Conservation (phyloP, 345 rosid species). For the Angophora floribunda region DNA sequence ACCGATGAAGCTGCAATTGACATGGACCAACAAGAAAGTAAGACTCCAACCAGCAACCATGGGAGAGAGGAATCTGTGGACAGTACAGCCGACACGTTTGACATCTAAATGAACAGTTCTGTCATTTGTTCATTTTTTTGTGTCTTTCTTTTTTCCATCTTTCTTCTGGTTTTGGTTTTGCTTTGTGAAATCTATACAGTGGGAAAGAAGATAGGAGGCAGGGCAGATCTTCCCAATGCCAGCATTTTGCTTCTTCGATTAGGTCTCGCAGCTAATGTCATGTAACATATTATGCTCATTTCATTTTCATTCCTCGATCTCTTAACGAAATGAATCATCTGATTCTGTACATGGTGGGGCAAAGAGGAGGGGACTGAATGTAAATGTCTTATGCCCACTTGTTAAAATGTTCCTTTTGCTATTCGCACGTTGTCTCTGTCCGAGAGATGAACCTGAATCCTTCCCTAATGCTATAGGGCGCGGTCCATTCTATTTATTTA, state of each 20-base stretch:
- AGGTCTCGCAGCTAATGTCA: neutral
- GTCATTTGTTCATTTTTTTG: slow-evolving; percentile 1
- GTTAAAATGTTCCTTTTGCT: neutral
- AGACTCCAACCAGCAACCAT: slow-evolving; percentile 25
- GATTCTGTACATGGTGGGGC: neutral
- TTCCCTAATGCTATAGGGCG: neutral
- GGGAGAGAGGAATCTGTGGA: slow-evolving; percentile 66
- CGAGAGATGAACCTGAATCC: neutral
- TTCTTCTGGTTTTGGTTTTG: neutral
- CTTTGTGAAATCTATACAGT: neutral
- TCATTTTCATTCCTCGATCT: neutral
- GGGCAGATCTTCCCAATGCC: neutral
- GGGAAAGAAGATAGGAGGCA: slow-evolving; percentile 8
- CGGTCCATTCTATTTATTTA: neutral
- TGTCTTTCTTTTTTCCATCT: neutral
- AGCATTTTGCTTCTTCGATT: neutral
- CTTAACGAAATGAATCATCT: neutral
- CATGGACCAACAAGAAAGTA: slow-evolving; percentile 27
- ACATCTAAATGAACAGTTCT: slow-evolving; percentile 18
- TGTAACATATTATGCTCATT: slow-evolving; percentile 19
- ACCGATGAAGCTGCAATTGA: slow-evolving; percentile 40
- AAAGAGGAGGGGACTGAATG: neutral
- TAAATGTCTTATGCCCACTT: neutral
- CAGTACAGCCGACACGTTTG: slow-evolving; percentile 42
- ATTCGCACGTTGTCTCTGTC: neutral